Conservation (phyloP, 2,329 filamentous ascomycete species). For the Trichoderma harzianum region DNA sequence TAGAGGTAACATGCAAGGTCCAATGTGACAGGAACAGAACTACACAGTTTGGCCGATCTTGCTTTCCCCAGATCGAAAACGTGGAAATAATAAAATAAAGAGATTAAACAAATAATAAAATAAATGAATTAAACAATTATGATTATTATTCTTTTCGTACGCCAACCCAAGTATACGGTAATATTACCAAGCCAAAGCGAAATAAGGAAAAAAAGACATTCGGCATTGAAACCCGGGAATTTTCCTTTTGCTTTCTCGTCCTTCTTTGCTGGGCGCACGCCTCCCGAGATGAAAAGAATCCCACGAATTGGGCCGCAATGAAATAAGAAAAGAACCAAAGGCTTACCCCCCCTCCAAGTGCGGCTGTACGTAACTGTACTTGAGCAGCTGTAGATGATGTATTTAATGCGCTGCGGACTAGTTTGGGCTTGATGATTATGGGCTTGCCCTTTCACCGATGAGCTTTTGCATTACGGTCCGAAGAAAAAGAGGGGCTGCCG, state of each 20-base stretch:
- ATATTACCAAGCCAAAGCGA: background rate
- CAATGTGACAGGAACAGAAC: background rate
- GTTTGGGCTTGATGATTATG: background rate
- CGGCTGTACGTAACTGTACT: background rate
- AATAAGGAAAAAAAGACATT: background rate
- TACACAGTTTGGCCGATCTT: background rate
- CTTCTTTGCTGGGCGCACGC: background rate
- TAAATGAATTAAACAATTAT: background rate
- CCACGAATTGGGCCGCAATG: background rate
- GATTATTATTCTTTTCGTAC: background rate
- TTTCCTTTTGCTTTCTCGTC: background rate
- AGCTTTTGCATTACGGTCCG: constrained; percentile 3
- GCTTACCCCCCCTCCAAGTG: background rate
- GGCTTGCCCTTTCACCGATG: background rate
- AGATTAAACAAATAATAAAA: background rate
- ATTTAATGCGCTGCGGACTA: background rate
- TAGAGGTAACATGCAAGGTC: background rate
- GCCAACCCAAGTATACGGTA: background rate
- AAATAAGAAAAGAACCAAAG: background rate
- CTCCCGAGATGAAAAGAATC: background rate
- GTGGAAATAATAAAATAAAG: background rate
- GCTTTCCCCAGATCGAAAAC: background rate
- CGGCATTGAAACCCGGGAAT: background rate
- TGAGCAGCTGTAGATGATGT: background rate
- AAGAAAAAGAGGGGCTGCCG: background rate